These are phyloP conservation scores for Apocynum venetum DNA, from an alignment of 257 asterid genomes.

Conservation along the genomic window DNA sequence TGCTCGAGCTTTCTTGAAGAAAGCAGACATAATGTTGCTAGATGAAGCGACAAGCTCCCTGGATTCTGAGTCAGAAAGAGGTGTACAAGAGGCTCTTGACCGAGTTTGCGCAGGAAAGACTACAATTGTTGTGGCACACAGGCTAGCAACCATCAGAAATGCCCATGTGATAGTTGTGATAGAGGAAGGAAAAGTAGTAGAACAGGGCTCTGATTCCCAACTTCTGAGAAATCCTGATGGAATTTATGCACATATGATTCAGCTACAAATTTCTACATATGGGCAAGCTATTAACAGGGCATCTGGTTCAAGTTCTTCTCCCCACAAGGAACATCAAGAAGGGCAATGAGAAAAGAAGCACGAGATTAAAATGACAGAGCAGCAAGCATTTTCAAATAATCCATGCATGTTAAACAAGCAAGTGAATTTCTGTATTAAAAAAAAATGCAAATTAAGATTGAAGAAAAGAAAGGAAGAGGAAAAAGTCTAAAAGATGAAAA, in stretches of 20 bases:
- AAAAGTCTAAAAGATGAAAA: no score
- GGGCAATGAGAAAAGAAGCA: slow-evolving; percentile 14
- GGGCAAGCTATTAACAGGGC: slow-evolving; percentile 60
- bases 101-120: slow-evolving; percentile 75
- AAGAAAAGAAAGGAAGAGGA: no score
- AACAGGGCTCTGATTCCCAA: slow-evolving; percentile 83
- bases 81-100: slow-evolving; percentile 67
- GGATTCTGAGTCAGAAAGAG: slow-evolving; percentile 67
- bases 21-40: slow-evolving; percentile 61
- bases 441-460: no score
- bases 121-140: slow-evolving; percentile 68
- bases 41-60: slow-evolving; percentile 92
- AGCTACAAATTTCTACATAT: slow-evolving; percentile 60
- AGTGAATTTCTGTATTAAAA: no score
- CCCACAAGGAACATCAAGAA: slow-evolving; percentile 36
- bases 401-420: no score
- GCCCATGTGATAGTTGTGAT: slow-evolving; percentile 76
- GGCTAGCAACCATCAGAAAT: slow-evolving; percentile 66
- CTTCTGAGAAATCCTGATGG: slow-evolving; percentile 70
- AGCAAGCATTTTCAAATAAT: neutral
- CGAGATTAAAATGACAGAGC: neutral
- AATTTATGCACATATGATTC: slow-evolving; percentile 74
- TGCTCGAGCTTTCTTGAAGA: slow-evolving; percentile 69
- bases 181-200: slow-evolving; percentile 84
- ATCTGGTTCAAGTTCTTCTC: slow-evolving; percentile 43